Evolutionary conservation across 768 basidiomycete genomes (phyloP).

Genomic region (Podaxis sp.): DNA sequence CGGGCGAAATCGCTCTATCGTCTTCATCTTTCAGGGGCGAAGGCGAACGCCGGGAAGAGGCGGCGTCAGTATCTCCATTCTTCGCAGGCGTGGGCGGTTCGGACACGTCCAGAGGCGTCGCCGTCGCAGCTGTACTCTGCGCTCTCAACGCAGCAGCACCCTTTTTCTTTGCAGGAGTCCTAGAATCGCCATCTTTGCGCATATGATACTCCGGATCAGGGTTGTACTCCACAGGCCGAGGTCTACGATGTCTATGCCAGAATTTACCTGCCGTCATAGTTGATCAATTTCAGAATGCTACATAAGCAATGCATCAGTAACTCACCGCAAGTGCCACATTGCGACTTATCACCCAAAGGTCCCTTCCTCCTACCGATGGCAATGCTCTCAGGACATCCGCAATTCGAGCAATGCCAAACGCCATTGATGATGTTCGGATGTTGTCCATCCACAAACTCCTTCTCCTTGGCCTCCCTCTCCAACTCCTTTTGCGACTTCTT

Average conservation of each 20-base stretch:
- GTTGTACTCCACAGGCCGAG: slow-evolving; percentile 80
- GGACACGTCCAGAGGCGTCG: slow-evolving; percentile 35
- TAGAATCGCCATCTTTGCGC: slow-evolving; percentile 56
- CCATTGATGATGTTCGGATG: slow-evolving; percentile 82
- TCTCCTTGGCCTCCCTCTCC: slow-evolving; percentile 82
- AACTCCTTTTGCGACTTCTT: slow-evolving; percentile 71
- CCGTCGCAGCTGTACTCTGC: slow-evolving; percentile 47
- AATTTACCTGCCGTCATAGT: slow-evolving; percentile 63
- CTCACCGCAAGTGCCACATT: slow-evolving; percentile 92
- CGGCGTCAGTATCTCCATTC: slow-evolving; percentile 33
- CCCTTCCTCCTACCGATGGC: slow-evolving; percentile 87
- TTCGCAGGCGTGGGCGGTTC: slow-evolving; percentile 44
- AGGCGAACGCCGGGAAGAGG: slow-evolving; percentile 30
- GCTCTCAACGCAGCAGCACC: slow-evolving; percentile 49
- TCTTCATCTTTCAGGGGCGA: slow-evolving; percentile 35
- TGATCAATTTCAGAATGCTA: slow-evolving; percentile 10
- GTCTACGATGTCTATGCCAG: slow-evolving; percentile 84
- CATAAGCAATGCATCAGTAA: slow-evolving; percentile 18
- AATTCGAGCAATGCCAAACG: slow-evolving; percentile 94
- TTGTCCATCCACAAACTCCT: slow-evolving; percentile 79
- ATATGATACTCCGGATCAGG: slow-evolving; percentile 71
- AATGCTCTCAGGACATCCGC: slow-evolving; percentile 86
- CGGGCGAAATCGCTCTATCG: slow-evolving; percentile 67
- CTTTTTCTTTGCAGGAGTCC: slow-evolving; percentile 52
- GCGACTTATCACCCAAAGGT: slow-evolving; percentile 84